A percentile compares a stretch with the other conserved stretches of the same genome.
These are phyloP conservation scores for Hemisphaericaspora lyxosophila DNA, from an alignment of 1,139 yeast species.

Conservation along the genomic window DNA sequence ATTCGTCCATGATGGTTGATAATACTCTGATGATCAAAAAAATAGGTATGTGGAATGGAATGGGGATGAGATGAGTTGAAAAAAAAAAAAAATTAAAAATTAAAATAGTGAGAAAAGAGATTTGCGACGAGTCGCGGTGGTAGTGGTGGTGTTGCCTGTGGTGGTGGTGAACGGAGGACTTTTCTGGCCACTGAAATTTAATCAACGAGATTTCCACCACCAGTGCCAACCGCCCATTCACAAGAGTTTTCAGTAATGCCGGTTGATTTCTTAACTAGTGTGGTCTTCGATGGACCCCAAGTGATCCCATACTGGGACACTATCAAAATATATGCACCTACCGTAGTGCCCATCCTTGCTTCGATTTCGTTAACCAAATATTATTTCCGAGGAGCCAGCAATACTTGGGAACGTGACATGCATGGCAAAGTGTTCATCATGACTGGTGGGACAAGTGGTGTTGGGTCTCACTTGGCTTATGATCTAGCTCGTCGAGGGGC, in stretches of 20 bases:
- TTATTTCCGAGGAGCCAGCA: constrained; percentile 73
- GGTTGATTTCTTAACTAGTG: constrained; percentile 67
- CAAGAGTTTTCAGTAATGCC: too few species aligned
- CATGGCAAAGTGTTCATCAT: constrained; percentile 84
- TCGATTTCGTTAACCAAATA: constrained; percentile 52
- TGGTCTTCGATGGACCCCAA: constrained; percentile 66
- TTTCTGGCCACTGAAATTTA: too few species aligned
- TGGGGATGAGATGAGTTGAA: not conserved
- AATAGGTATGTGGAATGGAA: not conserved
- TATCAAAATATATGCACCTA: constrained; percentile 56
- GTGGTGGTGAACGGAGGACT: too few species aligned
- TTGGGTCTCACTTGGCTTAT: constrained; percentile 74
- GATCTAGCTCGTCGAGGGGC: constrained; percentile 84
- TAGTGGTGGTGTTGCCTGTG: not conserved
- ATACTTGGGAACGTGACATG: constrained; percentile 88
- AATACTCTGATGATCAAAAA: not conserved
- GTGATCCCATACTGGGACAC: constrained; percentile 69
- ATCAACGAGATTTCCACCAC: too few species aligned
- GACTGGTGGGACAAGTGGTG: constrained; percentile 86
- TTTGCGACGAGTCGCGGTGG: too few species aligned
- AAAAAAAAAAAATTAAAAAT: not conserved
- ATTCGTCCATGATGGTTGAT: constrained; percentile 52
- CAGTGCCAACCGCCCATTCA: too few species aligned
- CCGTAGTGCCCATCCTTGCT: constrained; percentile 35
- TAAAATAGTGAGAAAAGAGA: too few species aligned